These are phyloP conservation scores for Lactifluus subvellereus DNA, from an alignment of 768 basidiomycete genomes.

Conservation along the genomic window DNA sequence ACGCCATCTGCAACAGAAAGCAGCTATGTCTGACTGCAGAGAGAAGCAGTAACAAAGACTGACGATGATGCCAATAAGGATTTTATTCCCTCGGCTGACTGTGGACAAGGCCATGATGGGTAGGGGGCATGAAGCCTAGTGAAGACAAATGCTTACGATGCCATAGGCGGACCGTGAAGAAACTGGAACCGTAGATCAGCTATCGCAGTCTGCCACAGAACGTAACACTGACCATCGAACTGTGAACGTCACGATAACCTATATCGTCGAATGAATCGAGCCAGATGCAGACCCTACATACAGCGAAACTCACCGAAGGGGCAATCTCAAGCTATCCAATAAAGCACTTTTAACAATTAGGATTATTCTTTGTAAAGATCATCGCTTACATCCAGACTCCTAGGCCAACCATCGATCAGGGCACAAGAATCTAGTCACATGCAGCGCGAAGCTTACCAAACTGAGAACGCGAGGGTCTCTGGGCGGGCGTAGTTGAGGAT, in stretches of 20 bases:
- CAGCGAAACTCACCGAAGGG: background rate
- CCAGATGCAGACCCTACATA: background rate
- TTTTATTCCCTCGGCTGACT: background rate
- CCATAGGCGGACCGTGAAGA: conserved; percentile 14
- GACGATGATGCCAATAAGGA: background rate
- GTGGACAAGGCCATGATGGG: background rate
- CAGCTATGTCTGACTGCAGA: background rate
- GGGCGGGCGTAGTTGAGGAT: background rate
- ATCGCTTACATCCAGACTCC: background rate
- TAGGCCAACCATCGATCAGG: background rate
- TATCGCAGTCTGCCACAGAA: background rate
- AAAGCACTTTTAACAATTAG: background rate
- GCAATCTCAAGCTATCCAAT: conserved; percentile 9
- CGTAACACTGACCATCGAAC: conserved; percentile 9
- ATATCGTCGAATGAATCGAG: background rate
- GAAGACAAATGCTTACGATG: background rate
- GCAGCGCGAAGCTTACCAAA: background rate
- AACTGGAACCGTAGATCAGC: background rate
- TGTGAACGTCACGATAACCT: conserved; percentile 11
- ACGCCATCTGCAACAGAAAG: background rate
- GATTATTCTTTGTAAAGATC: background rate
- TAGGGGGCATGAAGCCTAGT: background rate
- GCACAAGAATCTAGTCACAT: background rate
- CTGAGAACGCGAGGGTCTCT: background rate
- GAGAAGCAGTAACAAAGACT: background rate